These are phyloP conservation scores for Cicer bijugum DNA, from an alignment of 306 rosid genomes.

Conservation along the genomic window DNA sequence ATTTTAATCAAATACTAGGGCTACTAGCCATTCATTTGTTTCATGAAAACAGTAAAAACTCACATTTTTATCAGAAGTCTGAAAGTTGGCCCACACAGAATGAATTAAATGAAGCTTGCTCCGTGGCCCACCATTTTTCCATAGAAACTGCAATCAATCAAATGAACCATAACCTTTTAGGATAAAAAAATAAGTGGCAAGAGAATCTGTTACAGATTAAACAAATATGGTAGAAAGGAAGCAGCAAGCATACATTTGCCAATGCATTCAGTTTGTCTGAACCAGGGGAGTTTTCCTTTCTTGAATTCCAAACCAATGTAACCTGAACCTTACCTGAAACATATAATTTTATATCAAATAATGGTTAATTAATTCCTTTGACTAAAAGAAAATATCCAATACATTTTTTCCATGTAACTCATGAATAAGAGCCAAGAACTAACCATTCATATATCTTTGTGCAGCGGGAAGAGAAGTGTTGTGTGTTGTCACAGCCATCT, in stretches of 20 bases:
- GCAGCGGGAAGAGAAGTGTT: slow-evolving; percentile 79
- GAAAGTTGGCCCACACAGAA: slow-evolving; percentile 98
- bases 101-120: slow-evolving; percentile 73
- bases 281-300: slow-evolving; percentile 69
- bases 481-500: slow-evolving; percentile 97
- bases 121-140: slow-evolving; percentile 87
- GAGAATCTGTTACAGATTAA: not conserved
- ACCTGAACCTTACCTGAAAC: slow-evolving; percentile 87
- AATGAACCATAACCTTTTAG: slow-evolving; percentile 29
- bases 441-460: slow-evolving; percentile 84
- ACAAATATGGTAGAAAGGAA: slow-evolving; percentile 2
- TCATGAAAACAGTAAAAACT: slow-evolving; percentile 46
- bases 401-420: not conserved
- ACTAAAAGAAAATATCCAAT: slow-evolving; percentile 7
- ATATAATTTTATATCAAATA: slow-evolving; percentile 39
- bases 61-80: slow-evolving; percentile 92
- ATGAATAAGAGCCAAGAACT: slow-evolving; percentile 44
- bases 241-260: slow-evolving; percentile 67
- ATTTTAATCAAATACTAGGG: slow-evolving; percentile 32
- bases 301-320: slow-evolving; percentile 92
- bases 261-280: slow-evolving; percentile 72
- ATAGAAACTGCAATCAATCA: slow-evolving; percentile 65
- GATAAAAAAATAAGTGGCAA: not conserved
- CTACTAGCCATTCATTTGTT: slow-evolving; percentile 18
- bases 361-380: slow-evolving; percentile 13